These are phyloP conservation scores for Piper betle DNA, from an alignment of 164 flowering plant genomes.

Conservation along the genomic window DNA sequence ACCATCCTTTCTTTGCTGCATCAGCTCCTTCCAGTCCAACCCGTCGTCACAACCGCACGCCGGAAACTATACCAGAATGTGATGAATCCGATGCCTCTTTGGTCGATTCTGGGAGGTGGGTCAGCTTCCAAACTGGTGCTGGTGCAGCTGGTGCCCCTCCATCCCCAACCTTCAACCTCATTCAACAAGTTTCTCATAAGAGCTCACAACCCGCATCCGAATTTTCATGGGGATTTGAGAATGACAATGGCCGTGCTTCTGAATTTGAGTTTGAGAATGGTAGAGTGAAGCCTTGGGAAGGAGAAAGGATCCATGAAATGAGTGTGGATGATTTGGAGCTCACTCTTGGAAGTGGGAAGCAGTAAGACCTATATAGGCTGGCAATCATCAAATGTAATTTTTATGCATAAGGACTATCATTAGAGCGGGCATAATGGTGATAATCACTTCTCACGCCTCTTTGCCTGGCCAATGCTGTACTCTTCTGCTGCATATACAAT, in stretches of 20 bases:
- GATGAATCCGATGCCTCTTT: slow-evolving; percentile 73
- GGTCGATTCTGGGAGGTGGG: slow-evolving; percentile 69
- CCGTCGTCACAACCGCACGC: slow-evolving; percentile 35
- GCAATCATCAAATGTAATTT: not conserved
- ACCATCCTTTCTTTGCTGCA: slow-evolving; percentile 56
- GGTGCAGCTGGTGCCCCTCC: slow-evolving; percentile 33
- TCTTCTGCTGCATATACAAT: no score
- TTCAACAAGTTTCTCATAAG: slow-evolving; percentile 34
- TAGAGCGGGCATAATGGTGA: no score
- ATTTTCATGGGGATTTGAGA: slow-evolving; percentile 25
- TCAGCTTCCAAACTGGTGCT: slow-evolving; percentile 37
- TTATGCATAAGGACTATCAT: no score
- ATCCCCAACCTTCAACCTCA: slow-evolving; percentile 81
- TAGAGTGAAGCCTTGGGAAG: slow-evolving; percentile 81
- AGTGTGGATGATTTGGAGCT: slow-evolving; percentile 83
- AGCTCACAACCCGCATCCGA: slow-evolving; percentile 8
- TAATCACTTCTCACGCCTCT: no score
- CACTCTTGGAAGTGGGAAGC: slow-evolving; percentile 64
- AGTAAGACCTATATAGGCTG: not conserved
- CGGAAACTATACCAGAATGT: slow-evolving; percentile 69
- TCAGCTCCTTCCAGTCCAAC: slow-evolving; percentile 92
- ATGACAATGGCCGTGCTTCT: slow-evolving; percentile 5
- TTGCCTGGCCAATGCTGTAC: no score
- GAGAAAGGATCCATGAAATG: slow-evolving; percentile 79
- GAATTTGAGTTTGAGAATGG: slow-evolving; percentile 70